Base-by-base conservation (phyloP, 345 rosid genomes). In the Psidium friedrichsthalianum region DNA sequence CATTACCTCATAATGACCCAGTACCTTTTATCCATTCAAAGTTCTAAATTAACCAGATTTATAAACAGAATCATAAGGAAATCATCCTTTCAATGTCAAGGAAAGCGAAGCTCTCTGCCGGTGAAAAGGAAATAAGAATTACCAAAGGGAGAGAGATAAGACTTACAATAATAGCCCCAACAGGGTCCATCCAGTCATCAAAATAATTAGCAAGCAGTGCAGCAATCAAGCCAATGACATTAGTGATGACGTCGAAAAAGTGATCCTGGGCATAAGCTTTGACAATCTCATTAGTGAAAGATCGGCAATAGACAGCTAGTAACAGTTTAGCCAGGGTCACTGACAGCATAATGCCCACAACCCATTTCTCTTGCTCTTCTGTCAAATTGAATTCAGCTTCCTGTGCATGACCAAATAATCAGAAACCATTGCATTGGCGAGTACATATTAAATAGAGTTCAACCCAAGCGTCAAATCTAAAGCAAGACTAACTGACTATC, bases 181-280 rank as follows among this genome's bases (percentile, higher is more conserved):
- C 94, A 51, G 99, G 99, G 89, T 97, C 99, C 90, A 97, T 90
- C 99, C 99, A 96, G 42, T 86, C 91, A 49, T 94, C 93, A 32
- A 95, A 85, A 91, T 92, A 94, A 85, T 94, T 95, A 47, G 99
- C 99, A n/a, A 97, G 98, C 40, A 97, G 93, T 52, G 91, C 97
- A 82, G 99, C 98, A 84, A 95, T 85, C 56, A 97, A 98, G 85
- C 99, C 99, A 14, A 97, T 94, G 87, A 94, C 83, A 81, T 97
- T 97, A 57, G 99, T 96, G 88, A 97, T 88, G 80, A 97, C 99
- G 64, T 97, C 99, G 44, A 97, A 97, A 89, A 96, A 96, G 88
- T 96, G 99, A 90, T 97, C 99, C 88, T 93, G 99, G 36, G 99
- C 99, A 90, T 97, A 97, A 55, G 99, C 99, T 88, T 93, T 97